Evolutionary conservation across 352 stramenopile species (phyloP).

Genomic region (Aphanomyces invadans): DNA sequence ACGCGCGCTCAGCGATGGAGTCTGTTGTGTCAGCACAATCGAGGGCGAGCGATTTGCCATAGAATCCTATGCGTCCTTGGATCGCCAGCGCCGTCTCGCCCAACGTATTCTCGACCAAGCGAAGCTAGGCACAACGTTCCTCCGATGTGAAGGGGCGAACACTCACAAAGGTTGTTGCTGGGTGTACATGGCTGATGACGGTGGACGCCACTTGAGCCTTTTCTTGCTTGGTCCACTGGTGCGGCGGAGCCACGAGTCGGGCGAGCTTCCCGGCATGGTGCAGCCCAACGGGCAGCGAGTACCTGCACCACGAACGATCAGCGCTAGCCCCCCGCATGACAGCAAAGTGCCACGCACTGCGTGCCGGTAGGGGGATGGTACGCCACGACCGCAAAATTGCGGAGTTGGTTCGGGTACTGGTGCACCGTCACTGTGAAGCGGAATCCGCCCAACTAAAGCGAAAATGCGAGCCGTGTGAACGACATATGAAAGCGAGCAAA

Average conservation of each 20-base stretch:
- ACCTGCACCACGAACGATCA: conserved; percentile 3
- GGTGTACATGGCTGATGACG: conserved; percentile 4
- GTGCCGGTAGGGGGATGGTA: conserved; percentile 39
- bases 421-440: conserved; percentile 51
- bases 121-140: background rate
- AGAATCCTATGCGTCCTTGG: conserved; percentile 7
- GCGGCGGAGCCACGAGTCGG: background rate
- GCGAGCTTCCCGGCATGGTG: conserved; percentile 6
- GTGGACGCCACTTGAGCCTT: conserved; percentile 6
- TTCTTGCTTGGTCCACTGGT: conserved; percentile 5
- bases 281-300: conserved; percentile 8
- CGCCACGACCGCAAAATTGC: conserved; percentile 43
- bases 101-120: conserved; percentile 2
- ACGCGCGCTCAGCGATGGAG: background rate
- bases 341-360: conserved; percentile 2
- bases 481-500: too few relatives aligned
- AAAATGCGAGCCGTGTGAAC: too few relatives aligned
- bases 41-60: background rate
- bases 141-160: background rate
- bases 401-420: conserved; percentile 46
- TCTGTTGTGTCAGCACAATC: conserved; percentile 11
- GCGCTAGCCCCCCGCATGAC: background rate
- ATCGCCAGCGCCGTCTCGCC: conserved; percentile 16
- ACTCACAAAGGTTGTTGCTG: background rate
- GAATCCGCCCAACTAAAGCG: background rate